A percentile compares a stretch with the other conserved stretches of the same genome.
These are phyloP conservation scores for Lobosporangium transversale DNA, from an alignment of 192 early-diverging fungal genomes.

Conservation along the genomic window DNA sequence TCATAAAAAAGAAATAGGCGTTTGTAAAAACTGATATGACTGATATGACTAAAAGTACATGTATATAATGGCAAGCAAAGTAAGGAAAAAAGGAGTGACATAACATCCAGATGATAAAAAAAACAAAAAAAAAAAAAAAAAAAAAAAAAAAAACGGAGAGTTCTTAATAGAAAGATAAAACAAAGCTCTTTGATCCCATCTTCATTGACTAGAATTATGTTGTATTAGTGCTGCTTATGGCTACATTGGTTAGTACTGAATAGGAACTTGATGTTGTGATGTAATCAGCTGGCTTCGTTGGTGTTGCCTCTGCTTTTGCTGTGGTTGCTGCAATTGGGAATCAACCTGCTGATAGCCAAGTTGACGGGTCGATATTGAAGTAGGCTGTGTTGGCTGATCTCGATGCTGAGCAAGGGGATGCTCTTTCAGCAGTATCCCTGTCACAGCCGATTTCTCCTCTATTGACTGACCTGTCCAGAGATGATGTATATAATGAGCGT, in stretches of 20 bases:
- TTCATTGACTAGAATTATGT: slow-evolving; percentile 6
- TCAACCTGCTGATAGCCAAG: background rate
- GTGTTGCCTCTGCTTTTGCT: background rate
- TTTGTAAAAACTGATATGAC: no score
- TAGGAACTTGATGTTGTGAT: background rate
- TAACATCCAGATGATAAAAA: no score
- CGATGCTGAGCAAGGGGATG: slow-evolving; percentile 2
- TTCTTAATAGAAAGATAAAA: no score
- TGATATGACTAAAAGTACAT: no score
- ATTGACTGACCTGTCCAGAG: slow-evolving; percentile 24
- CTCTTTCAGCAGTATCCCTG: background rate
- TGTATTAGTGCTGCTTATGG: background rate
- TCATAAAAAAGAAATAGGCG: no score
- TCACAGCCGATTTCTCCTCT: background rate
- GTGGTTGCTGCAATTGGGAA: background rate
- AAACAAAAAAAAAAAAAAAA: no score
- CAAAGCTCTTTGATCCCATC: no score
- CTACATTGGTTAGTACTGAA: background rate
- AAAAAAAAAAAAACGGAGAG: no score
- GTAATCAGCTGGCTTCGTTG: background rate
- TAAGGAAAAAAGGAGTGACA: no score
- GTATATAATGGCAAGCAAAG: no score
- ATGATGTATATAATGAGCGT: slow-evolving; percentile 47
- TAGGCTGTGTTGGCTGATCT: slow-evolving; percentile 8
- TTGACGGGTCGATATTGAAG: background rate